These are phyloP conservation scores for Barbarea vulgaris DNA, from an alignment of 345 rosid species.

Conservation along the genomic window DNA sequence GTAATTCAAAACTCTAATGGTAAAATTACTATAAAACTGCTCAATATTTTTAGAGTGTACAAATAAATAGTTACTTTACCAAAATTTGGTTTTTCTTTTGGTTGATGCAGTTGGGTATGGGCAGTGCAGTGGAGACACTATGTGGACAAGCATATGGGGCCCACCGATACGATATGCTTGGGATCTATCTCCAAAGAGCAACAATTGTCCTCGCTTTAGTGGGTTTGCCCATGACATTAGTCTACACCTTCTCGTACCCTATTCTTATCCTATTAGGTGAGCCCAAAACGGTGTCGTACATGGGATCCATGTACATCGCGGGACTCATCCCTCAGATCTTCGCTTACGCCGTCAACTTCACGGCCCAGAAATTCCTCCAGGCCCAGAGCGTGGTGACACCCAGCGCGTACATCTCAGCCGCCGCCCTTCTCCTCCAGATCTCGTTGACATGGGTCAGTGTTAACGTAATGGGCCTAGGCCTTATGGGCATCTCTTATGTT, in stretches of 20 bases:
- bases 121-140: conserved; percentile 92
- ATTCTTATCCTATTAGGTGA: conserved; percentile 63
- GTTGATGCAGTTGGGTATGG: conserved; percentile 64
- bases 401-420: conserved; percentile 67
- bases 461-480: conserved; percentile 47
- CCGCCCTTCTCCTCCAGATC: conserved; percentile 52
- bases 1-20: background rate
- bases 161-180: conserved; percentile 60
- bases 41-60: background rate
- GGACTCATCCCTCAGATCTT: conserved; percentile 84
- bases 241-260: conserved; percentile 62
- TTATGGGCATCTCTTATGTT: conserved; percentile 68
- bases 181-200: conserved; percentile 81
- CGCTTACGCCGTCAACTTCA: conserved; percentile 70
- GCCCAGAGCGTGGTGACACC: conserved; percentile 69
- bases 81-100: background rate
- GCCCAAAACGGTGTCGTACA: conserved; percentile 56
- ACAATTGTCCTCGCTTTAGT: conserved; percentile 60
- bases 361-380: conserved; percentile 73
- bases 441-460: conserved; percentile 57
- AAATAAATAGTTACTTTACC: background rate
- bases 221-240: conserved; percentile 55
- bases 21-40: too few relatives aligned
- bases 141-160: conserved; percentile 95
- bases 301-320: conserved; percentile 58